Conservation (phyloP, 164 flowering plant species). For the Tetrastigma voinierianum region DNA sequence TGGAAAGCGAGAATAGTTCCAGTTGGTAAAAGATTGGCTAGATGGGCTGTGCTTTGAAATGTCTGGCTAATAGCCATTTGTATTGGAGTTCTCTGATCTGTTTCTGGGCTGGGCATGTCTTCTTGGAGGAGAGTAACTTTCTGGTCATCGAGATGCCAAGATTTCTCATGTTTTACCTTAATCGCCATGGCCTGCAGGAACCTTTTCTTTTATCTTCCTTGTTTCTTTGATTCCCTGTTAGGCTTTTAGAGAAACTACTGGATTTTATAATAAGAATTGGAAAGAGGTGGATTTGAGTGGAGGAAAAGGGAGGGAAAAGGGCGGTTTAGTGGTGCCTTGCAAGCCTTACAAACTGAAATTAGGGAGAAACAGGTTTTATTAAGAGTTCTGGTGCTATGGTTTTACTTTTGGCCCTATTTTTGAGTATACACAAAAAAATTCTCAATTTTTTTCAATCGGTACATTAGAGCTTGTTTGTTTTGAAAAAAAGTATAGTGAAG, state of each 20-base stretch:
- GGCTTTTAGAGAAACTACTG: too few relatives aligned
- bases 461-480: too few relatives aligned
- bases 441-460: not conserved
- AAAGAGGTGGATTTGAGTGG: conserved; percentile 17
- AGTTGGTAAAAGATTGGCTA: conserved; percentile 68
- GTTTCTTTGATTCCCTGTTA: not conserved
- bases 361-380: not conserved
- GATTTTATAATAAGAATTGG: not conserved
- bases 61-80: conserved; percentile 63
- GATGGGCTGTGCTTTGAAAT: conserved; percentile 59
- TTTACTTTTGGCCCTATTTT: too few relatives aligned
- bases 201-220: not conserved
- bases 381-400: not conserved
- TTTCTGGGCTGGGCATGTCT: conserved; percentile 18
- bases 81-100: conserved; percentile 26
- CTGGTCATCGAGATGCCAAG: conserved; percentile 19
- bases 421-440: not conserved
- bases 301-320: conserved; percentile 28
- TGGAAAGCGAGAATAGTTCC: conserved; percentile 71
- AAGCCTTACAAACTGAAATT: conserved; percentile 34
- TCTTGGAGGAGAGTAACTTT: conserved; percentile 33
- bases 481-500: too few relatives aligned
- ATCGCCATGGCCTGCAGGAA: conserved; percentile 40
- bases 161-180: conserved; percentile 22
- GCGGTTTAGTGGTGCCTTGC: conserved; percentile 36